Conservation (phyloP, 768 basidiomycete species). For the Guyanaporus albipodus region DNA sequence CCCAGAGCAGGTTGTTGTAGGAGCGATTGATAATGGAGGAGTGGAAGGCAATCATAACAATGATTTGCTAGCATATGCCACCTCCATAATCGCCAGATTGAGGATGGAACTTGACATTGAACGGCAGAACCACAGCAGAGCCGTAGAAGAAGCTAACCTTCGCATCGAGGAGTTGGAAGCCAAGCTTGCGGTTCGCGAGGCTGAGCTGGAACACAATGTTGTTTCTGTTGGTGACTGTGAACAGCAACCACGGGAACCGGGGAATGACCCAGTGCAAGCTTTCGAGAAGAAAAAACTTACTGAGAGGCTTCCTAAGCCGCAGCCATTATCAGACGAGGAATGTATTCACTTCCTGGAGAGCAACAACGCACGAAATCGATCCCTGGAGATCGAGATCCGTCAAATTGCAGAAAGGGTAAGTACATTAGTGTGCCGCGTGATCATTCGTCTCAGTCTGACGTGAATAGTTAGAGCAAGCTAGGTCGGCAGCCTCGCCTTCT, state of each 20-base stretch:
- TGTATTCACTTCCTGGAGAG: constrained; percentile 38
- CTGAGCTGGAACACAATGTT: constrained; percentile 43
- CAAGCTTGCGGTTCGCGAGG: constrained; percentile 53
- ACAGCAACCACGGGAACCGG: background rate
- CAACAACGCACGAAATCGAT: constrained; percentile 38
- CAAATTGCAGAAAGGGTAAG: constrained; percentile 36
- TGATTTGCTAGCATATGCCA: constrained; percentile 39
- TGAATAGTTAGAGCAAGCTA: constrained; percentile 23
- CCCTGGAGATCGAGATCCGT: constrained; percentile 44
- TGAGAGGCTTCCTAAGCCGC: constrained; percentile 11
- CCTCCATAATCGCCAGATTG: constrained; percentile 41
- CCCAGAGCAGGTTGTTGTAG: constrained; percentile 16
- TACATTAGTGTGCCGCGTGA: background rate
- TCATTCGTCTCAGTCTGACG: background rate
- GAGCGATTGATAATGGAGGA: background rate
- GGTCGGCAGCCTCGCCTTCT: constrained; percentile 1
- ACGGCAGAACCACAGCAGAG: constrained; percentile 39
- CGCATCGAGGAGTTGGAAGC: constrained; percentile 47
- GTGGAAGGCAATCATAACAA: constrained; percentile 10
- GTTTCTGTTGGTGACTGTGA: constrained; percentile 7
- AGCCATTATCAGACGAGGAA: constrained; percentile 35
- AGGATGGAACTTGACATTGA: constrained; percentile 44
- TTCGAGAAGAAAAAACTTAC: background rate
- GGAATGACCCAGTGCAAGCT: background rate
- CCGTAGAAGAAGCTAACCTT: constrained; percentile 36